Evolutionary conservation across 768 basidiomycete species (phyloP), one percentile per base, ranked within the genome.

Genomic region (Kwoniella sp.): DNA sequence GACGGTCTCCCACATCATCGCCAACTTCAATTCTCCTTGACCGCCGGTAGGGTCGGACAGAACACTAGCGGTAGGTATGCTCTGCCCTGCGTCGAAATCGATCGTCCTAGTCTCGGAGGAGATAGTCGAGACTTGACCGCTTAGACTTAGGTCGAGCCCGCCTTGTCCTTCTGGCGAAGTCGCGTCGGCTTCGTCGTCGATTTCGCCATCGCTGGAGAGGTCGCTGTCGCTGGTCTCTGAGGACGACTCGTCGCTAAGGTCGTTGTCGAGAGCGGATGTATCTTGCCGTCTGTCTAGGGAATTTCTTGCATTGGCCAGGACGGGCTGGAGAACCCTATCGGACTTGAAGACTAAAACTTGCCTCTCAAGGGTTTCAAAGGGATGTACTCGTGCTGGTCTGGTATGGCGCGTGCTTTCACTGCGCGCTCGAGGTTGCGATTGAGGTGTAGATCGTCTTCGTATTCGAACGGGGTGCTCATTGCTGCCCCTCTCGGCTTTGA

Each of bases 1-100:
- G 25, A 22, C 48, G 13, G 57, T 58, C 57, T 58, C 57, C 57
- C 57, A 58, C 57, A 58, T 58, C 57, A 58, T 58, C 7, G 57
- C 20, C 45, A 58, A 58, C 48, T 58, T 58, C 57, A 58, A 50
- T 58, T 58, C 25, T 15, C 41, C 57, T 7, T 20, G 0, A 0
- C 57, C 45, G 1, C 47, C 57, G 1, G 57, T 58, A n/a, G 57
- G 57, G 30, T 58, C 45, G n/a, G 26, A 15, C 15, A 58, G 48
- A 12, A 48, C 23, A 20, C 29, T 20, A 12, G 54, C 26, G 48
- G 57, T 58, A n/a, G 57, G 57, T 48, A 58, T 17, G 26, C 41
- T 50, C 48, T 28, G 41, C 48, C 57, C 57, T 13, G 17, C 45
- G 15, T 58, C 57, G 48, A 58, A 17, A 4, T 48, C 57, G 38